These are phyloP conservation scores for Sordariomycetes sp. DNA, from an alignment of 2,329 filamentous ascomycete genomes.

Conservation along the genomic window DNA sequence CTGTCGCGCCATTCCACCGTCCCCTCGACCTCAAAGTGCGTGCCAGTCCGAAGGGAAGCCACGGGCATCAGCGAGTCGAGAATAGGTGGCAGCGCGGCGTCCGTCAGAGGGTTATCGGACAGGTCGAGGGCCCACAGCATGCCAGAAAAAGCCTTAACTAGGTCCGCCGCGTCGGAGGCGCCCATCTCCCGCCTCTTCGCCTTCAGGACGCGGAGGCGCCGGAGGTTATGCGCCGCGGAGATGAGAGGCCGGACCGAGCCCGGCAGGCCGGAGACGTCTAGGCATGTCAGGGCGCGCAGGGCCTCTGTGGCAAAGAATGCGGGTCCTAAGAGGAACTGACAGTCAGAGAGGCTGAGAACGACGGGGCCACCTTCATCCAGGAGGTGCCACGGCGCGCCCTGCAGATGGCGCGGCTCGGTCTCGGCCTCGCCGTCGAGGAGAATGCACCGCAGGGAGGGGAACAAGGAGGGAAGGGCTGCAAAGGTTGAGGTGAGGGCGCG, in stretches of 20 bases:
- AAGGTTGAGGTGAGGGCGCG: slow-evolving; percentile 24
- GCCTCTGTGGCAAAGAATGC: slow-evolving; percentile 19
- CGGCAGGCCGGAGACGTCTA: slow-evolving; percentile 36
- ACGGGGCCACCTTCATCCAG: slow-evolving; percentile 10
- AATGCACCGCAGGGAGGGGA: slow-evolving; percentile 31
- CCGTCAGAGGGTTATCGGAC: slow-evolving; percentile 35
- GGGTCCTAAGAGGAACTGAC: slow-evolving; percentile 22
- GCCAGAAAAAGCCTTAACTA: slow-evolving; percentile 14
- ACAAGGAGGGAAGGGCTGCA: slow-evolving; percentile 18
- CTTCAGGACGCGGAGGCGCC: slow-evolving; percentile 38
- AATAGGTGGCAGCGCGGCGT: slow-evolving; percentile 14
- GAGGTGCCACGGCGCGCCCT: slow-evolving; percentile 7
- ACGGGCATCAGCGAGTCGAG: background rate
- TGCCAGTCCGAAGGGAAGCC: slow-evolving; percentile 10
- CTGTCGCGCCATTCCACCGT: slow-evolving; percentile 16
- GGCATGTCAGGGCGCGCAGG: slow-evolving; percentile 6
- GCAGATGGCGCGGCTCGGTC: slow-evolving; percentile 21
- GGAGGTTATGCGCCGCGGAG: slow-evolving; percentile 21
- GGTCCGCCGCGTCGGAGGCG: slow-evolving; percentile 17
- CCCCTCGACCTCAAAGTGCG: slow-evolving; percentile 31
- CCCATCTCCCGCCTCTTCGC: slow-evolving; percentile 31
- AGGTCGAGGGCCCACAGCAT: slow-evolving; percentile 45
- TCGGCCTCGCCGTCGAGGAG: slow-evolving; percentile 32
- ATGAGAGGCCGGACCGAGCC: slow-evolving; percentile 26
- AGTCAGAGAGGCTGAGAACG: slow-evolving; percentile 31